These are phyloP conservation scores for Teratosphaeriaceae sp. DNA, from an alignment of 2,329 filamentous ascomycete genomes.

Conservation along the genomic window DNA sequence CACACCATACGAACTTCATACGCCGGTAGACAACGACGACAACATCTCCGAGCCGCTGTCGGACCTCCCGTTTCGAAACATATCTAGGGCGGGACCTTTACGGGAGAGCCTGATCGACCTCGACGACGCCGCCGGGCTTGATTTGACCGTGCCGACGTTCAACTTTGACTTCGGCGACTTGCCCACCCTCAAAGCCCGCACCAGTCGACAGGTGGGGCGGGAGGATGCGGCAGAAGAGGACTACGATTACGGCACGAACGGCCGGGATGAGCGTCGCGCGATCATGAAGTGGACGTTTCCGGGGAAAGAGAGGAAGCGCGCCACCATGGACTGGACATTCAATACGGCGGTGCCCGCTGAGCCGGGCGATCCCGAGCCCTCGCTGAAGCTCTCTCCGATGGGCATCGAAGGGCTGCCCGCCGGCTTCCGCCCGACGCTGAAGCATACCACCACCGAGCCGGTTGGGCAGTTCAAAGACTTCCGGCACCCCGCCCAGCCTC, in stretches of 20 bases:
- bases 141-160: slow-evolving; percentile 43
- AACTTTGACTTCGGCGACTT: slow-evolving; percentile 42
- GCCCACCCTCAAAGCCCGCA: slow-evolving; percentile 51
- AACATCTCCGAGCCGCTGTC: slow-evolving; percentile 30
- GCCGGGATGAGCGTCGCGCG: slow-evolving; percentile 32
- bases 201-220: background rate
- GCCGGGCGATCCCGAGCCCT: slow-evolving; percentile 20
- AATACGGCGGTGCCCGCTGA: slow-evolving; percentile 31
- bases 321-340: slow-evolving; percentile 51
- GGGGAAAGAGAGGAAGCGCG: slow-evolving; percentile 26
- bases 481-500: slow-evolving; percentile 20
- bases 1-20: slow-evolving; percentile 52
- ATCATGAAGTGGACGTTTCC: slow-evolving; percentile 54
- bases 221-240: slow-evolving; percentile 35
- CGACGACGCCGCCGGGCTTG: slow-evolving; percentile 46
- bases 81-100: slow-evolving; percentile 34
- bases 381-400: slow-evolving; percentile 26
- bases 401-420: slow-evolving; percentile 22
- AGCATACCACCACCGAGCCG: slow-evolving; percentile 37
- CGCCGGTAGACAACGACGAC: slow-evolving; percentile 45
- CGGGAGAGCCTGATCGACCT: slow-evolving; percentile 52
- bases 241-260: slow-evolving; percentile 23
- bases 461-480: slow-evolving; percentile 34
- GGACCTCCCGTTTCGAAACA: slow-evolving; percentile 44
- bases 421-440: slow-evolving; percentile 34